Evolutionary conservation across 2,329 filamentous ascomycete species (phyloP), one percentile per base, ranked within the genome.

Genomic region (Sporothrix pseudoabietina): DNA sequence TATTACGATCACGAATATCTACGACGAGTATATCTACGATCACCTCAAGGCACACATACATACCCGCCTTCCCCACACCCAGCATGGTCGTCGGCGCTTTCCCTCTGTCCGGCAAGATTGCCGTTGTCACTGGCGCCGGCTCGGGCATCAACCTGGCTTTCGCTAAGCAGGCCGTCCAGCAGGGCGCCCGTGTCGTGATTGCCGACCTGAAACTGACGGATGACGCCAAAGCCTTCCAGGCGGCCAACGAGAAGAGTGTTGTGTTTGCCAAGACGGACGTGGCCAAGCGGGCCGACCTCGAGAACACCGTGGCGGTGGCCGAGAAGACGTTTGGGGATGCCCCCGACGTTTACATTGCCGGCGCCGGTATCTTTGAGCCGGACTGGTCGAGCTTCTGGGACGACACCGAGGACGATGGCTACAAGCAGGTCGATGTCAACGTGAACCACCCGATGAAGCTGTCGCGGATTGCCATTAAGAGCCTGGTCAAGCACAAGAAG

Each of bases 331-430:
- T 73, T 35, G 75, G 75, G 44, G 78, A 78, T 68, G 77, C 81
- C 8, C 80, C 82, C 12, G 81, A 83, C 75, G 77, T 82, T 30
- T 83, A 80, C 75, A 76, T 81, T 26, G 77, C 82, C 8, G 79
- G 78, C 41, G 81, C 82, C 3, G 82, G 80, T 26, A 76, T 82
- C n/a, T 82, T 82, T 74, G 82, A 83, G 72, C 80, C 80, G 76
- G 44, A 73, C 30, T 78, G 75, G 76, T 80, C 79, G 5, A 80
- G 79, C 65, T 82, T 82, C 77, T 80, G 80, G 78, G 74, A 80
- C 59, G 81, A 83, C 76, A 77, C 77, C 4, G 81, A 82, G 74
- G 75, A 77, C 4, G 77, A 79, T 41, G 44, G 73, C 49, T 82
- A 82, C 75, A 74, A 75, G 19, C 57, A 75, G 4, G 71, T 83